These are phyloP conservation scores for Cokeromyces recurvatus DNA, from an alignment of 371 early-diverging fungal genomes.

Conservation along the genomic window DNA sequence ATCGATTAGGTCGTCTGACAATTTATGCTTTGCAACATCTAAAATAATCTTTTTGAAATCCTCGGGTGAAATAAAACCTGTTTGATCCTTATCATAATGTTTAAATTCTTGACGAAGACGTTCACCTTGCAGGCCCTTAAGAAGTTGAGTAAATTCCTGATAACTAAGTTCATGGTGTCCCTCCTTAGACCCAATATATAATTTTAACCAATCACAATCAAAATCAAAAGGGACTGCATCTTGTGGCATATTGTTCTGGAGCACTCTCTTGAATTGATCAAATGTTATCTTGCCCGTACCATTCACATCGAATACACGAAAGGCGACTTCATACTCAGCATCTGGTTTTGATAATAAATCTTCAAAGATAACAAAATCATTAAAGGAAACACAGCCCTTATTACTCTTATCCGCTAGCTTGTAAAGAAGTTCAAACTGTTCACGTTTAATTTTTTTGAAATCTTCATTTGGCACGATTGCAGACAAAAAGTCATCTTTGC, in stretches of 20 bases:
- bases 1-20: slow-evolving; percentile 67
- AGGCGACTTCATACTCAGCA: slow-evolving; percentile 81
- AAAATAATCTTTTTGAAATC: slow-evolving; percentile 64
- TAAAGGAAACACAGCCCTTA: slow-evolving; percentile 61
- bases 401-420: slow-evolving; percentile 65
- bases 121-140: slow-evolving; percentile 76
- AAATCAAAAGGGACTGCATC: slow-evolving; percentile 69
- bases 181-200: slow-evolving; percentile 62
- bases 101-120: slow-evolving; percentile 79
- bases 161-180: slow-evolving; percentile 59
- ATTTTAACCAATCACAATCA: slow-evolving; percentile 69
- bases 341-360: slow-evolving; percentile 69
- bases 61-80: slow-evolving; percentile 65
- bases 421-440: slow-evolving; percentile 66
- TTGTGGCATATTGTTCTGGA: slow-evolving; percentile 50
- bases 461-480: slow-evolving; percentile 68
- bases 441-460: slow-evolving; percentile 53
- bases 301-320: slow-evolving; percentile 63
- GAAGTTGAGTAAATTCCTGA: slow-evolving; percentile 77
- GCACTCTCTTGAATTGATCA: slow-evolving; percentile 65
- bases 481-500: slow-evolving; percentile 61
- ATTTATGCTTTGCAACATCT: slow-evolving; percentile 64
- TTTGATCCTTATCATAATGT: slow-evolving; percentile 60
- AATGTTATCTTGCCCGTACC: slow-evolving; percentile 62
- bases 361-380: slow-evolving; percentile 77